Conservation (phyloP, 805 yeast genomes). For the Candida morakotiae region DNA sequence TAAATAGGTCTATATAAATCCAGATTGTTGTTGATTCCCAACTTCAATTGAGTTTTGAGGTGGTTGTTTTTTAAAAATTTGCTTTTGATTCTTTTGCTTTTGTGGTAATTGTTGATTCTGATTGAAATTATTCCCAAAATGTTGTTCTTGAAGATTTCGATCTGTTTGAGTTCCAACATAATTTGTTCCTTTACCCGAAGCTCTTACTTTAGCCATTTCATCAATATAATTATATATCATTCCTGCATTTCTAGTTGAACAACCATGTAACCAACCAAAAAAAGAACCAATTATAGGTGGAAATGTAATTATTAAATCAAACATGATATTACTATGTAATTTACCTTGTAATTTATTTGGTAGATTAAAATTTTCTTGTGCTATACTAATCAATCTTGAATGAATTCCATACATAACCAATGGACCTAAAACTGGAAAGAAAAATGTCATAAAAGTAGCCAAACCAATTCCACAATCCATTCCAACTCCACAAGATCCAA, state of each 20-base stretch:
- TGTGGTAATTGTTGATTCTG: slow-evolving; percentile 1
- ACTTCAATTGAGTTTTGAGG: slow-evolving; percentile 9
- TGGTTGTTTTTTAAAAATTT: not conserved
- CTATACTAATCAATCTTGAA: slow-evolving; percentile 57
- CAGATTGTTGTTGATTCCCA: slow-evolving; percentile 15
- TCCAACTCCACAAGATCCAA: slow-evolving; percentile 66
- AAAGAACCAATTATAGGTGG: slow-evolving; percentile 80
- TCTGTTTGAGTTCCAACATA: slow-evolving; percentile 14
- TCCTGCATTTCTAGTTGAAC: slow-evolving; percentile 89
- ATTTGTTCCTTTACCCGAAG: slow-evolving; percentile 10
- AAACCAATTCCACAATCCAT: slow-evolving; percentile 74
- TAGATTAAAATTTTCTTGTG: slow-evolving; percentile 51
- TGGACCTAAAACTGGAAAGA: slow-evolving; percentile 83
- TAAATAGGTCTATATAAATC: slow-evolving; percentile 11
- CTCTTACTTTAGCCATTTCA: slow-evolving; percentile 16
- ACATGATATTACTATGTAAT: slow-evolving; percentile 68
- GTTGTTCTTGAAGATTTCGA: not conserved
- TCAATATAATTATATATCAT: slow-evolving; percentile 47
- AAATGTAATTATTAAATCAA: slow-evolving; percentile 71
- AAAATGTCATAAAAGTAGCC: slow-evolving; percentile 64
- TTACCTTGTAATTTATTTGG: slow-evolving; percentile 61
- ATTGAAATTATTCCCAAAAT: slow-evolving; percentile 3
- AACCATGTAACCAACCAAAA: slow-evolving; percentile 75
- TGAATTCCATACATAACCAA: slow-evolving; percentile 75
- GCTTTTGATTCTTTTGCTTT: slow-evolving; percentile 5